A percentile compares a stretch with the other conserved stretches of the same genome.
Evolutionary conservation across 306 rosid species (phyloP).

Genomic region (Calophaca sinica): DNA sequence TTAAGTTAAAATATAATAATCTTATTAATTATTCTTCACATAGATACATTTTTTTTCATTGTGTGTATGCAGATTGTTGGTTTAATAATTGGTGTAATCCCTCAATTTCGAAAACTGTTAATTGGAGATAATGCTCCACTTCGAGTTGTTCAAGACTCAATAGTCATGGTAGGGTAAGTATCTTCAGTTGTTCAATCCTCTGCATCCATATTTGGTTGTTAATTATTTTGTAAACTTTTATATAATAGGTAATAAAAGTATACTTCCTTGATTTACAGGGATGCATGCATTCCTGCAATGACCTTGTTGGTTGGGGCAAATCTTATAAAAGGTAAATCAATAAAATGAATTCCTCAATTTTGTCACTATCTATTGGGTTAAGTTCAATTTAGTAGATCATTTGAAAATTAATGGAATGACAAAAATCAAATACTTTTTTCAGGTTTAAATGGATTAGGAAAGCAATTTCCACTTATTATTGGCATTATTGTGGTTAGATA

Average conservation of each 20-base stretch:
- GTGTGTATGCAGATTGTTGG: conserved; percentile 50
- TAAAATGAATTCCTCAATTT: conserved; percentile 2
- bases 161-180: conserved; percentile 56
- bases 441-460: conserved; percentile 49
- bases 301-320: conserved; percentile 59
- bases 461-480: conserved; percentile 21
- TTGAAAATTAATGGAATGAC: conserved; percentile 13
- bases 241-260: background rate
- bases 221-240: too few relatives aligned
- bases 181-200: background rate
- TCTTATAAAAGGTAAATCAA: conserved; percentile 48
- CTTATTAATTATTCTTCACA: background rate
- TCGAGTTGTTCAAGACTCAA: conserved; percentile 46
- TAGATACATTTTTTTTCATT: background rate
- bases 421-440: background rate
- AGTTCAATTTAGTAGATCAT: background rate
- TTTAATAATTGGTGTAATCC: conserved; percentile 49
- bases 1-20: background rate
- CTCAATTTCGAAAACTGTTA: conserved; percentile 43
- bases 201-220: background rate
- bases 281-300: conserved; percentile 52
- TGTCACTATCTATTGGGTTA: background rate
- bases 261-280: conserved; percentile 32
- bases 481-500: conserved; percentile 45
- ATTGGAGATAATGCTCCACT: conserved; percentile 49